Evolutionary conservation across 495 filamentous ascomycete genomes (phyloP), one percentile per base, ranked within the genome.

Genomic region (Monascus purpureus): DNA sequence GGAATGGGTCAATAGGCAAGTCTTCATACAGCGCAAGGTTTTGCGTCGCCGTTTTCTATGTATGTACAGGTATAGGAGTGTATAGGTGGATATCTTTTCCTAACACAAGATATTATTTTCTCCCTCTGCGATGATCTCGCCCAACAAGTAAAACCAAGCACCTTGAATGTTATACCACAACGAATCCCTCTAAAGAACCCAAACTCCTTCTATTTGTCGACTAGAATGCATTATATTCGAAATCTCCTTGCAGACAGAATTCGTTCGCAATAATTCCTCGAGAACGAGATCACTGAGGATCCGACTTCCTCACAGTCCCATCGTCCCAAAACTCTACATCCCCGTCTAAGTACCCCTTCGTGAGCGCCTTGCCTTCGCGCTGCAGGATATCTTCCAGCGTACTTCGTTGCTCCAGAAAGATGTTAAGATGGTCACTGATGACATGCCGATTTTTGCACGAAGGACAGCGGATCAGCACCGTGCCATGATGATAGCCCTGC

Each of bases 401-500:
- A 13, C 44, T 56, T 29, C 44, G 45, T 27, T 52, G 38, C 17
- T 67, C 63, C 17, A 54, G 55, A 40, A 67, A 67, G 23, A 67
- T 61, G 9, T 55, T 53, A 25, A 96, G 57, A 57, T 99, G 80
- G 58, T 99, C 90, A 47, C 70, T 76, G 44, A 99, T 95, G 33
- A 96, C 60, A 62, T 99, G 90, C 13, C 84, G 67, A 43, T 79
- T 82, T 43, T 75, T 67, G 54, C 90, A 99, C 1, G 55, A 54
- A 1, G 87, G 86, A 47, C 90, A 99, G 19, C 73, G 73, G 28
- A 99, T 84, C 26, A 96, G 59, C 9, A 93, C 80, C 1, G 80
- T 82, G 15, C 90, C 90, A 15, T 75, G 58, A 51, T 95, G 85
- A 50, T 95, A 99, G 9, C 82, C 90, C 39, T 93, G 90, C 55